Percentiles rank a stretch among this genome's conserved stretches.
phyloP scores from a whole-genome alignment of 345 rosid genomes.

The Pistacia integerrima region DNA sequence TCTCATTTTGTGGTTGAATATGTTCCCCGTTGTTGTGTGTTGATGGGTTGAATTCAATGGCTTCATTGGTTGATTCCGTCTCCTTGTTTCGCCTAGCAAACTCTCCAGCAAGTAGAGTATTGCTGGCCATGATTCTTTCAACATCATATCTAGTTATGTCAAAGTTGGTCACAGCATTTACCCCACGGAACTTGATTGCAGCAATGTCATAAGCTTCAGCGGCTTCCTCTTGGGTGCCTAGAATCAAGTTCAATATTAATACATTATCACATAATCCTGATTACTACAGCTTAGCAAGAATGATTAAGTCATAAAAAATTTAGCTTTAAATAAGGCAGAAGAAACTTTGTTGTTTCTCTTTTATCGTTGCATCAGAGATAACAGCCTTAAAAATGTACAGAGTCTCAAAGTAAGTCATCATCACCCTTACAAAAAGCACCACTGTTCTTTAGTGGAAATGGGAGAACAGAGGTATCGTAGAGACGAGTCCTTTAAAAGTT shows the following conservation, averaged over 20 bases:
- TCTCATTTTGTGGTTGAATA: slow-evolving; percentile 21
- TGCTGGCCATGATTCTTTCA: slow-evolving; percentile 76
- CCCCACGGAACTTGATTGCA: slow-evolving; percentile 79
- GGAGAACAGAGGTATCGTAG: slow-evolving; percentile 24
- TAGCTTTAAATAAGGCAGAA: slow-evolving; percentile 8
- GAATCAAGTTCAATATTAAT: background rate
- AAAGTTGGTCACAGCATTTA: slow-evolving; percentile 77
- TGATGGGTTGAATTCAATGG: slow-evolving; percentile 23
- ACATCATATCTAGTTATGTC: slow-evolving; percentile 75
- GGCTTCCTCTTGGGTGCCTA: slow-evolving; percentile 89
- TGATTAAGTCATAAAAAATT: background rate
- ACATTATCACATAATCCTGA: background rate
- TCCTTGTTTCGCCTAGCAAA: slow-evolving; percentile 60
- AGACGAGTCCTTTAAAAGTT: slow-evolving; percentile 24
- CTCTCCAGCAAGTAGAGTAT: slow-evolving; percentile 70
- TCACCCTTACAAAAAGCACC: slow-evolving; percentile 53
- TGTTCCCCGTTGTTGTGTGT: slow-evolving; percentile 18
- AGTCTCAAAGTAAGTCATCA: slow-evolving; percentile 33
- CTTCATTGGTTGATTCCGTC: slow-evolving; percentile 24
- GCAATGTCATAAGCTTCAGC: slow-evolving; percentile 85
- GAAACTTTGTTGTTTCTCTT: slow-evolving; percentile 7
- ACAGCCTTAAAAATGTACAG: slow-evolving; percentile 33
- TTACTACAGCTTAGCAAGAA: background rate
- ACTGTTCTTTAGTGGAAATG: slow-evolving; percentile 38
- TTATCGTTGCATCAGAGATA: slow-evolving; percentile 3